Evolutionary conservation across 768 basidiomycete genomes (phyloP).

Genomic region (Lactarius quietus): DNA sequence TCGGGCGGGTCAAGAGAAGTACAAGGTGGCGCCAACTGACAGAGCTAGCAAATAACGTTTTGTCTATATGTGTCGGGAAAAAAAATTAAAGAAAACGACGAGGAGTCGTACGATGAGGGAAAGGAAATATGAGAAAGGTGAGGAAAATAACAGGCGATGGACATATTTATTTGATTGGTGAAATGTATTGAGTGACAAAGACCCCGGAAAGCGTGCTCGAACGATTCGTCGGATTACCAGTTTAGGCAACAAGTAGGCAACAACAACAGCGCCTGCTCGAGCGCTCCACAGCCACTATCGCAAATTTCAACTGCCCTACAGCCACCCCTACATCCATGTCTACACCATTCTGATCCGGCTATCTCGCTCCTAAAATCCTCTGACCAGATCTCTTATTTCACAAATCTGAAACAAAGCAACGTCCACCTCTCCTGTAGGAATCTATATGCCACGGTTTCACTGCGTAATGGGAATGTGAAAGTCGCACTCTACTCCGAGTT

Average conservation of each 20-base stretch:
- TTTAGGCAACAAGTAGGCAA: not conserved
- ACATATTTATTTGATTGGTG: slow-evolving; percentile 21
- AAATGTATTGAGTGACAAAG: slow-evolving; percentile 19
- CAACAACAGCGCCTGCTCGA: no score
- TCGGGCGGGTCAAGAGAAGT: not conserved
- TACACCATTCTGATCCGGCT: not conserved
- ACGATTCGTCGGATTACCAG: not conserved
- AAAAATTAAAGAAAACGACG: not conserved
- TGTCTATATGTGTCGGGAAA: slow-evolving; percentile 11
- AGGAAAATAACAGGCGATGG: slow-evolving; percentile 13
- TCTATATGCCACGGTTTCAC: not conserved
- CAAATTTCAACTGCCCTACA: slow-evolving; percentile 13
- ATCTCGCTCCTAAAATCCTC: not conserved
- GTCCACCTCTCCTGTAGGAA: not conserved
- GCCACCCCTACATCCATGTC: not conserved
- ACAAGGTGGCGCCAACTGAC: not conserved
- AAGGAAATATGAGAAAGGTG: slow-evolving; percentile 7
- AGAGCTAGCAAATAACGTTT: not conserved
- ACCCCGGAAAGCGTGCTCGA: slow-evolving; percentile 16
- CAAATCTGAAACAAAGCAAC: no score
- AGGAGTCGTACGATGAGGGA: slow-evolving; percentile 11
- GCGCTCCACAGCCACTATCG: slow-evolving; percentile 2
- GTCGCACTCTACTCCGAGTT: not conserved
- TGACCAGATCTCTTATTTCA: no score
- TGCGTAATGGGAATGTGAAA: not conserved